Percentiles rank a stretch among this genome's conserved stretches.
Evolutionary conservation across 176 grass and related monocot genomes (phyloP).

Genomic region (Secale cereale): DNA sequence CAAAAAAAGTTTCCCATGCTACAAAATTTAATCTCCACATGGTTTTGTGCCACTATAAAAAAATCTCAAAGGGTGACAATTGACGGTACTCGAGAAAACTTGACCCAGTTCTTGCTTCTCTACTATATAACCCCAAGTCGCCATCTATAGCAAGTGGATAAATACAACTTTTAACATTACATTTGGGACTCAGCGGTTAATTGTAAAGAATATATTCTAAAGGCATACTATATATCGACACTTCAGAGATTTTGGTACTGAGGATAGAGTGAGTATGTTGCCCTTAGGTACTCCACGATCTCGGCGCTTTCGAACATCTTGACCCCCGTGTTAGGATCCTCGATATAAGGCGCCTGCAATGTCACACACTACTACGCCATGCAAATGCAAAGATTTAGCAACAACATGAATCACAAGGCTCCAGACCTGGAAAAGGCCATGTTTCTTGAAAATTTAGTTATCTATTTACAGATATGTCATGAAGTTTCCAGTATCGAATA

Average conservation of each 20-base stretch:
- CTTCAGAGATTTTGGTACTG: neutral
- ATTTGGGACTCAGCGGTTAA: no score
- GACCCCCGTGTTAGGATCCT: slow-evolving; percentile 84
- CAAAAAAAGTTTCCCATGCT: no score
- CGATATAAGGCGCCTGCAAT: slow-evolving; percentile 61
- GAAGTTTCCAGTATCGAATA: slow-evolving; percentile 21
- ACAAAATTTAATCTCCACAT: no score
- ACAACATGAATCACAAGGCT: neutral
- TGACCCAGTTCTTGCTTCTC: no score
- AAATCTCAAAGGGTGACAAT: no score
- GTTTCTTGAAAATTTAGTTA: slow-evolving; percentile 57
- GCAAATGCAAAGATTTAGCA: neutral
- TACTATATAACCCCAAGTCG: no score
- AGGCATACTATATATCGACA: no score
- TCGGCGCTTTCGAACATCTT: slow-evolving; percentile 91
- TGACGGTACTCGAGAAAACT: no score
- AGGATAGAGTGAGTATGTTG: slow-evolving; percentile 33
- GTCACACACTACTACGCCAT: neutral
- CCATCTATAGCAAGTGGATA: no score
- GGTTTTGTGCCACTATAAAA: no score
- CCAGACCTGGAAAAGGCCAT: slow-evolving; percentile 64
- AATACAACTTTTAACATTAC: no score
- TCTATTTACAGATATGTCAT: neutral
- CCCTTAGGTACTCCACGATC: slow-evolving; percentile 63
- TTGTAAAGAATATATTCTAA: no score